Evolutionary conservation across 441 rosid species (phyloP).

Genomic region (Adansonia rubrostipa): DNA sequence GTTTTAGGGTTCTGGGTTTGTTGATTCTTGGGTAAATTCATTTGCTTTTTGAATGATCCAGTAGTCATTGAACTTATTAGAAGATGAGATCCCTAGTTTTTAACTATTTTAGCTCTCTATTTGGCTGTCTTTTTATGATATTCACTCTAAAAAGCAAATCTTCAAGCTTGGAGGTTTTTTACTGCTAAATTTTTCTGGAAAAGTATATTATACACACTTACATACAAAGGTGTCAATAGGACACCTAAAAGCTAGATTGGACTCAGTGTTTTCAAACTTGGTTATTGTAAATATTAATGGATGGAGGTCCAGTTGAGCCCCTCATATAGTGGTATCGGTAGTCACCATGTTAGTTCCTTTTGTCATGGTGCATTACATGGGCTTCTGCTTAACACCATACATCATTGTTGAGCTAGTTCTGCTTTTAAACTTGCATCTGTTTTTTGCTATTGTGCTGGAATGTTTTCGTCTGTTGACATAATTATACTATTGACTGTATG

Average conservation of each 20-base stretch:
- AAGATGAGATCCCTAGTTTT: slow-evolving; percentile 1
- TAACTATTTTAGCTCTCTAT: not conserved
- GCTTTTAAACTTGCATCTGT: not conserved
- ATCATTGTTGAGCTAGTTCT: slow-evolving; percentile 8
- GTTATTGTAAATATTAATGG: slow-evolving; percentile 1
- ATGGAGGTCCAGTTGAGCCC: not conserved
- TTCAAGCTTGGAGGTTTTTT: slow-evolving; percentile 4
- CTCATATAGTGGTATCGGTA: not conserved
- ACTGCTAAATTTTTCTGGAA: not conserved
- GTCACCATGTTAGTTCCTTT: not conserved
- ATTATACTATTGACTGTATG: not conserved
- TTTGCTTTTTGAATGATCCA: not conserved
- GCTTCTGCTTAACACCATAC: slow-evolving; percentile 7
- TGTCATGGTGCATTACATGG: not conserved
- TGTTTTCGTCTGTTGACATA: not conserved
- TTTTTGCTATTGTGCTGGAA: not conserved
- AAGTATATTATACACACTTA: not conserved
- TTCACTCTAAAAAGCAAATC: not conserved
- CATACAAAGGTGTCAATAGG: not conserved
- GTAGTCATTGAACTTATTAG: not conserved
- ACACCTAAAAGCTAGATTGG: not conserved
- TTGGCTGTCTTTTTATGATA: not conserved
- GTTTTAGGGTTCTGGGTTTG: slow-evolving; percentile 15
- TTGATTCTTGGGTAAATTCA: not conserved
- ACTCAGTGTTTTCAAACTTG: not conserved